Evolutionary conservation across 2,329 filamentous ascomycete species (phyloP).

Genomic region (Fusarium sp.): DNA sequence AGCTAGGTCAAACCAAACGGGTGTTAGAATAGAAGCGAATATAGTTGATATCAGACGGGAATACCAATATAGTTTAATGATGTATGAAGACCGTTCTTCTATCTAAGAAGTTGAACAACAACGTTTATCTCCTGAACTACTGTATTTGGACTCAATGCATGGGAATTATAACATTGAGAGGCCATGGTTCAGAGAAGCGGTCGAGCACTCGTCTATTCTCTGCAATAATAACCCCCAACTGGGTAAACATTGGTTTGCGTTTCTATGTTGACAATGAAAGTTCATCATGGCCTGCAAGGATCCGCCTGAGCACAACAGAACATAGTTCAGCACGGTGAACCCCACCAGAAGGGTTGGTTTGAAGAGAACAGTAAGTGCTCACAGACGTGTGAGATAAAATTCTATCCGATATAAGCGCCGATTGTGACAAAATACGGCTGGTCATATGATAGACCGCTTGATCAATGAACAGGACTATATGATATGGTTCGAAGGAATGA

Average conservation of each 20-base stretch:
- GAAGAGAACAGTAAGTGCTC: slow-evolving; percentile 14
- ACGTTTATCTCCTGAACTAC: neutral
- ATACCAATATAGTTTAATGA: slow-evolving; percentile 4
- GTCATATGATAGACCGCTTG: slow-evolving; percentile 10
- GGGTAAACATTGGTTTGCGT: neutral
- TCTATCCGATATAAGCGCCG: neutral
- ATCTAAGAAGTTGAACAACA: neutral
- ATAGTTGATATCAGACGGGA: neutral
- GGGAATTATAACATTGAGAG: neutral
- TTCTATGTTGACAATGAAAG: neutral
- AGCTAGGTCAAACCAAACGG: neutral
- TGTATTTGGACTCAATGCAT: neutral
- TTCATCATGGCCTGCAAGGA: neutral
- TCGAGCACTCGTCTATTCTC: neutral
- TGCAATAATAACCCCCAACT: neutral
- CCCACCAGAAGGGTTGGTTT: neutral
- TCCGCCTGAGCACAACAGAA: neutral
- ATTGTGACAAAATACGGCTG: neutral
- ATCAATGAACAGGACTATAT: neutral
- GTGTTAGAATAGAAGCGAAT: neutral
- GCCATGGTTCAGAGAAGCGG: neutral
- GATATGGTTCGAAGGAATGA: neutral
- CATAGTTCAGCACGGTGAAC: neutral
- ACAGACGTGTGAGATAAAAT: neutral
- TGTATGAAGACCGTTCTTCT: neutral